Base-by-base conservation (phyloP, 1,284 basidiomycete species). In the Ganoderma resinaceum region DNA sequence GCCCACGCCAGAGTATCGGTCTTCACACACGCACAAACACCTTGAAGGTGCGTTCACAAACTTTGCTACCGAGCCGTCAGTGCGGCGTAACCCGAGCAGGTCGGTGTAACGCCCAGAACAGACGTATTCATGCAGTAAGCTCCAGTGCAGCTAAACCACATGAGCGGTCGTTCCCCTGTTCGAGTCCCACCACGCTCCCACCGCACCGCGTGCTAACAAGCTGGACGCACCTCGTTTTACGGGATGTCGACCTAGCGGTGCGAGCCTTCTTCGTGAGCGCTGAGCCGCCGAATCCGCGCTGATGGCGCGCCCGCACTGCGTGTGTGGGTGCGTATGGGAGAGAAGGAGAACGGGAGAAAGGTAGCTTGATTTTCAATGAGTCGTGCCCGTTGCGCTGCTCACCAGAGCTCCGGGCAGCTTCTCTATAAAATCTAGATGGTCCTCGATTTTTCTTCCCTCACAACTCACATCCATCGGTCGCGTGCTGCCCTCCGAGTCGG, bases 261-360 rank as follows among this genome's bases (percentile, higher is more conserved):
- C 4, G 49, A 26, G 16, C 29, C 38, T 14, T 31, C 38, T 12
- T 37, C 20, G 40, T 18, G 31, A 29, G 23, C 16, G 42, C 33
- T 2, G 23, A 16, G 35, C 23, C n/a, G 38, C 35, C 46, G 29
- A 31, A 63, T 59, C 38, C 3, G 26, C 33, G 57, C 55, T 49
- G 57, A 14, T 31, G 23, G 29, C 29, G 55, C 63, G 57, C 63
- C n/a, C 33, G 23, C 63, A 59, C 57, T 33, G 57, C 42, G 42
- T 65, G 14, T 57, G 53, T 57, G 38, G 42, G 42, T 29, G 6
- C 29, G 6, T 43, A 18, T 55, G 53, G 53, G 31, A n/a, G n/a
- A n/a, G n/a, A n/a, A n/a, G n/a, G n/a, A n/a, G n/a, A n/a, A n/a
- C n/a, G n/a, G n/a, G n/a, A 35, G 53, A 35, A 2, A 9, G 29